Evolutionary conservation across 352 stramenopile species (phyloP).

Genomic region (Phytophthora sansomeana): DNA sequence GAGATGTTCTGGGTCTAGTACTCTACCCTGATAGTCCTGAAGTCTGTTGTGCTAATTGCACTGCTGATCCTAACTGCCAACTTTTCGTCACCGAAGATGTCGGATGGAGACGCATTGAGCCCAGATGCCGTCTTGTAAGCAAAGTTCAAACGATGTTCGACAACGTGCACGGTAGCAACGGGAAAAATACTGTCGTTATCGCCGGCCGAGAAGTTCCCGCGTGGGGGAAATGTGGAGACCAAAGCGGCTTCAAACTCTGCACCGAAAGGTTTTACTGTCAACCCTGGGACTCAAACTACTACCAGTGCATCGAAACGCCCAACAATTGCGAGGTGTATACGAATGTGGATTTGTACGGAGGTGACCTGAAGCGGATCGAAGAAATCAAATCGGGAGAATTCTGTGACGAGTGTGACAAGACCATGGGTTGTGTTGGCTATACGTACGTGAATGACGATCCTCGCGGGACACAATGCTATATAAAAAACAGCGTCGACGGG

Average conservation of each 20-base stretch:
- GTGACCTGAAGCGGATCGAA: constrained; percentile 47
- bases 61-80: constrained; percentile 23
- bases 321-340: constrained; percentile 31
- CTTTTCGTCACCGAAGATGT: constrained; percentile 33
- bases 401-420: constrained; percentile 41
- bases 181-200: constrained; percentile 30
- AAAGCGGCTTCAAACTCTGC: constrained; percentile 30
- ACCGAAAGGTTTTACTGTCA: constrained; percentile 40
- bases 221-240: constrained; percentile 33
- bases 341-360: constrained; percentile 41
- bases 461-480: constrained; percentile 43
- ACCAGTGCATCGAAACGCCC: constrained; percentile 40
- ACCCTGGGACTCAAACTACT: constrained; percentile 41
- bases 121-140: constrained; percentile 27
- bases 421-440: constrained; percentile 47
- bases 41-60: constrained; percentile 30
- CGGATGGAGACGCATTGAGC: constrained; percentile 26
- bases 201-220: constrained; percentile 24
- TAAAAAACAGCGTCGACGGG: constrained; percentile 41
- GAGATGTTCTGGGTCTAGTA: constrained; percentile 20
- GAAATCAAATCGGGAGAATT: constrained; percentile 2
- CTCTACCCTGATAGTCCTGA: constrained; percentile 28
- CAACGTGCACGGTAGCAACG: constrained; percentile 10
- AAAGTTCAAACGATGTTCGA: constrained; percentile 28
- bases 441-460: constrained; percentile 55